These are phyloP conservation scores for Lentinula detonsa DNA, from an alignment of 768 basidiomycete species.

Conservation along the genomic window DNA sequence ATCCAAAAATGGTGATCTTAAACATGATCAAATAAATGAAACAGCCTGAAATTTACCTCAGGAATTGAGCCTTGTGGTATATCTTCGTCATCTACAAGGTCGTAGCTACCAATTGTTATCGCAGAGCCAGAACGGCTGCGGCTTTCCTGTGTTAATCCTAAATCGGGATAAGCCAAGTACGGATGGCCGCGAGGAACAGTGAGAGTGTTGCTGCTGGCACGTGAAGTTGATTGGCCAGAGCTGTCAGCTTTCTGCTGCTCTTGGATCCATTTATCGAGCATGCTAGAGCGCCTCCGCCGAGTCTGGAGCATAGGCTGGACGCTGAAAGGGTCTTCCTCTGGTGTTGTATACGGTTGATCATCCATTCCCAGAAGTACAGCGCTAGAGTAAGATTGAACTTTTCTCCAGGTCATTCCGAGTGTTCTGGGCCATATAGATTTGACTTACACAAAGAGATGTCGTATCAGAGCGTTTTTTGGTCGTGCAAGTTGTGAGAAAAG, in stretches of 20 bases:
- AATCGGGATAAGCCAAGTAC: constrained; percentile 37
- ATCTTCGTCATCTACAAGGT: constrained; percentile 46
- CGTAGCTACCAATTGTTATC: constrained; percentile 37
- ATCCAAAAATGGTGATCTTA: not conserved
- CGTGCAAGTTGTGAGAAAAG: not conserved
- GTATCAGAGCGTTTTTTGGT: not conserved
- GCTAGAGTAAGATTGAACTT: not conserved
- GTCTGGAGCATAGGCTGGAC: constrained; percentile 27
- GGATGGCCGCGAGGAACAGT: constrained; percentile 23
- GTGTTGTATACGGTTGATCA: constrained; percentile 41
- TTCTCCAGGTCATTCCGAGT: not conserved
- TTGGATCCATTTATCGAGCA: constrained; percentile 49
- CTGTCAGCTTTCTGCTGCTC: constrained; percentile 32
- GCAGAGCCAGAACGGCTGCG: constrained; percentile 20
- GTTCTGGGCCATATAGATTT: not conserved
- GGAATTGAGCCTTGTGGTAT: constrained; percentile 27
- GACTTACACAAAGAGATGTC: not conserved
- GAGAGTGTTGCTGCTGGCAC: constrained; percentile 6
- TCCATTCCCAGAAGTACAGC: constrained; percentile 14
- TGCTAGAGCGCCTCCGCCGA: constrained; percentile 38
- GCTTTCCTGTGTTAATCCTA: constrained; percentile 17
- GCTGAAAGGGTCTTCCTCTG: constrained; percentile 48
- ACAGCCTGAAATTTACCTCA: constrained; percentile 10
- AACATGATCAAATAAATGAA: not conserved
- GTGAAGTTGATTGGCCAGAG: not conserved